Evolutionary conservation across 2,329 filamentous ascomycete species (phyloP).

Genomic region (Sodiomyces alkalinus): DNA sequence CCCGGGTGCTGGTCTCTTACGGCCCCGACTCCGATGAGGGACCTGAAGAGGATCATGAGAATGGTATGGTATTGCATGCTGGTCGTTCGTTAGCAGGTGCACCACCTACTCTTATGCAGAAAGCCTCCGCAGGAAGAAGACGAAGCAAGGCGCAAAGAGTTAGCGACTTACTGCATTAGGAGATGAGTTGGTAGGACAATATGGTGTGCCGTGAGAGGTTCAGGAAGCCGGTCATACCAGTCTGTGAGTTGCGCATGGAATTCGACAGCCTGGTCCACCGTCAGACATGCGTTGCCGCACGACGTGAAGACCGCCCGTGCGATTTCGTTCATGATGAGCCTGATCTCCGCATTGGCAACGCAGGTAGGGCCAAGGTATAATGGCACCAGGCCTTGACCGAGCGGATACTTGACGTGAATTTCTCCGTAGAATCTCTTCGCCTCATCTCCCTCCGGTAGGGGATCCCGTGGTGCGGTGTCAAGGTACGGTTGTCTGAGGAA

Average conservation of each 20-base stretch:
- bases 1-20: neutral
- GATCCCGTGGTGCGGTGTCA: no score
- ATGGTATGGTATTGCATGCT: conserved; percentile 22
- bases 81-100: no score
- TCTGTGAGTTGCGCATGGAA: conserved; percentile 9
- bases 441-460: no score
- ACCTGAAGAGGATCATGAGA: conserved; percentile 17
- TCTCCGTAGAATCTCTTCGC: no score
- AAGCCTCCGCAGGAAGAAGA: neutral
- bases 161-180: conserved; percentile 17
- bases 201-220: conserved; percentile 11
- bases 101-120: no score
- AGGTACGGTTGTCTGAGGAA: no score
- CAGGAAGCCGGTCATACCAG: conserved; percentile 15
- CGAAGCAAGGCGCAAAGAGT: neutral
- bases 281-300: no score
- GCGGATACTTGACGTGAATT: conserved; percentile 19
- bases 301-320: conserved; percentile 8
- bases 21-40: no score
- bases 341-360: conserved; percentile 12
- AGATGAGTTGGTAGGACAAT: conserved; percentile 19
- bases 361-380: conserved; percentile 14
- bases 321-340: conserved; percentile 18
- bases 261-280: conserved; percentile 9
- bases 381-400: conserved; percentile 8